Evolutionary conservation across 1,284 basidiomycete genomes (phyloP), one percentile per base, ranked within the genome.

Genomic region (Ganoderma boninense): DNA sequence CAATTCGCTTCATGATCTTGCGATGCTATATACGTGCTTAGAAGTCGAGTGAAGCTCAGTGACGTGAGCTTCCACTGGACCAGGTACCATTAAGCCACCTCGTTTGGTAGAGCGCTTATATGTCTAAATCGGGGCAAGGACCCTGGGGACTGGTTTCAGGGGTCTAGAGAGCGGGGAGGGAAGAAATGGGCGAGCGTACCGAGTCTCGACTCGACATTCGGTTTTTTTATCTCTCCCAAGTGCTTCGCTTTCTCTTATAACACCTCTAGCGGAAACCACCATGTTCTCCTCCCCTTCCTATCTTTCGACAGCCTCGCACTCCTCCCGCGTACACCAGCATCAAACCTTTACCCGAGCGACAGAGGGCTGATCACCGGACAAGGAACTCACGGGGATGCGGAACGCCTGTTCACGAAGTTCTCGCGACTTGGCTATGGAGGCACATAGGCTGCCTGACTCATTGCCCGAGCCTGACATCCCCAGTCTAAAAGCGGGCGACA

Each of bases 351-450:
- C 26, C 40, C 40, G 38, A 23, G n/a, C 59, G 38, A 42, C 60
- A 20, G 40, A 42, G 4, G 10, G 54, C 29, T 71, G 72, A 70
- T 70, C 73, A 70, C 70, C 70, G 63, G 73, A 72, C 73, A 66
- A 62, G 64, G 72, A 64, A 67, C 59, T 42, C 57, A 54, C 73
- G 73, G 73, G 72, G 73, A 69, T 46, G 64, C 65, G 69, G 73
- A 61, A 72, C 73, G 64, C 73, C 73, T 63, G 64, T 57, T 62
- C 23, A 49, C 60, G 29, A 68, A 40, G 64, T 69, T 73, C 69
- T 69, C 69, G 69, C 68, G 66, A 65, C n/a, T 40, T n/a, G 65
- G 56, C 20, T 26, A 49, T 35, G 40, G 44, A 38, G 46, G 43
- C 20, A 18, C 14, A 20, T 11, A 52, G 26, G 38, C 63, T 52